Conservation (phyloP, 768 basidiomycete species). For the Macrolepiota fuliginosa region DNA sequence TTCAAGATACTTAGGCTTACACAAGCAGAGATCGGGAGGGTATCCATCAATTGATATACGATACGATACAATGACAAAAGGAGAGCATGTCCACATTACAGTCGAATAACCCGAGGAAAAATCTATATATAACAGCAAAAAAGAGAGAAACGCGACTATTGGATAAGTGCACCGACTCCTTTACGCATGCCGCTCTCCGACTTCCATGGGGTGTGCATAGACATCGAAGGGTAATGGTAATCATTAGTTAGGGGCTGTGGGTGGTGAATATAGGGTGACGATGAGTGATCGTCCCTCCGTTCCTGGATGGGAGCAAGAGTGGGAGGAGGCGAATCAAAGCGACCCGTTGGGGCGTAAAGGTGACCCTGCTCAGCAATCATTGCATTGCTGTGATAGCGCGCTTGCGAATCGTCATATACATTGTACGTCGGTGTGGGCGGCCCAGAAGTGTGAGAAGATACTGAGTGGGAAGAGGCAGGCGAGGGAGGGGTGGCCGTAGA, state of each 20-base stretch:
- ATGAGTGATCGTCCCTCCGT: constrained; percentile 31
- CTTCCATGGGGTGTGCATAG: constrained; percentile 46
- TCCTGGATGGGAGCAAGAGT: constrained; percentile 56
- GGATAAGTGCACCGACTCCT: constrained; percentile 36
- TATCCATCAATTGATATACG: constrained; percentile 15
- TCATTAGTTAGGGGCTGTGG: constrained; percentile 34
- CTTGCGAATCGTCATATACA: constrained; percentile 42
- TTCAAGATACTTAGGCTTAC: constrained; percentile 10
- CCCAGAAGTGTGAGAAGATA: constrained; percentile 40
- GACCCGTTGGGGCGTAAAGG: constrained; percentile 19
- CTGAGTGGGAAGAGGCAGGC: constrained; percentile 50
- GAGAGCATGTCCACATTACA: constrained; percentile 11
- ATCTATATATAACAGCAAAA: constrained; percentile 1
- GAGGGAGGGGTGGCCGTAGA: constrained; percentile 41
- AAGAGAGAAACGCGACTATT: constrained; percentile 20
- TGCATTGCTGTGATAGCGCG: constrained; percentile 33
- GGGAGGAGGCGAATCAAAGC: constrained; percentile 54
- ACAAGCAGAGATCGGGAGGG: constrained; percentile 3
- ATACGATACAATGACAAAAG: constrained; percentile 12
- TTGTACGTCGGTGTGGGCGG: constrained; percentile 45
- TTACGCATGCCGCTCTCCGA: constrained; percentile 42
- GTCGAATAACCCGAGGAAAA: constrained; percentile 6
- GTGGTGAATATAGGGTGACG: constrained; percentile 39
- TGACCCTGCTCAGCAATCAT: constrained; percentile 25
- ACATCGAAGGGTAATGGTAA: constrained; percentile 41